These are phyloP conservation scores for Wickerhamomyces silvicola DNA, from an alignment of 805 yeast species.

Conservation along the genomic window DNA sequence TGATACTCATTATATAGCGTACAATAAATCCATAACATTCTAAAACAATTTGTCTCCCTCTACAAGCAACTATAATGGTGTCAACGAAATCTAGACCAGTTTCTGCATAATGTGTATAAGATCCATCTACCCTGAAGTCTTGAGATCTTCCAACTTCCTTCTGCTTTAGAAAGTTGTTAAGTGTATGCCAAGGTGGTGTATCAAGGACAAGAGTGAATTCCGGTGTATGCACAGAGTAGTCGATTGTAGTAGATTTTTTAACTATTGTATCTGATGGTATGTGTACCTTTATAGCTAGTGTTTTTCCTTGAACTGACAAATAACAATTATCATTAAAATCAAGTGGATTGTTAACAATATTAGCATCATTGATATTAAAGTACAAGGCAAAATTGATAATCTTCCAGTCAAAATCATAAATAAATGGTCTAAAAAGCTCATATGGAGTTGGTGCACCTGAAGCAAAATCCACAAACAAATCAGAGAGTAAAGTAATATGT, in stretches of 20 bases:
- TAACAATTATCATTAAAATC: conserved; percentile 78
- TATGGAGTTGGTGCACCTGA: conserved; percentile 68
- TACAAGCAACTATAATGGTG: conserved; percentile 55
- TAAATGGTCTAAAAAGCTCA: conserved; percentile 69
- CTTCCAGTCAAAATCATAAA: conserved; percentile 56
- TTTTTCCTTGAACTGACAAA: conserved; percentile 63
- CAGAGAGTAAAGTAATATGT: conserved; percentile 69
- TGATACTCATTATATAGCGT: conserved; percentile 64
- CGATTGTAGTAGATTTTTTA: conserved; percentile 43
- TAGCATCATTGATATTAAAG: conserved; percentile 79
- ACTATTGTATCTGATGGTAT: conserved; percentile 58
- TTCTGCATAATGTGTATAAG: conserved; percentile 52
- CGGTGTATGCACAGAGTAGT: conserved; percentile 48
- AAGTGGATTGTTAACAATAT: conserved; percentile 83
- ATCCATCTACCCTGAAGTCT: conserved; percentile 56
- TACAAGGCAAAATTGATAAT: conserved; percentile 52
- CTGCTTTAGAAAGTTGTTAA: conserved; percentile 58
- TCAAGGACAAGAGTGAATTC: conserved; percentile 55
- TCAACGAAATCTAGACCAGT: conserved; percentile 66
- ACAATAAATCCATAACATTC: conserved; percentile 75
- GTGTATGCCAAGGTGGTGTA: conserved; percentile 91
- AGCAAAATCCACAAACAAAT: conserved; percentile 68
- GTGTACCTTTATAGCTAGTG: conserved; percentile 36
- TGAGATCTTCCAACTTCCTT: conserved; percentile 63
- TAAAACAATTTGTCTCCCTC: conserved; percentile 60